Evolutionary conservation across 768 basidiomycete species (phyloP).

Genomic region (Rhizopogon rudus): DNA sequence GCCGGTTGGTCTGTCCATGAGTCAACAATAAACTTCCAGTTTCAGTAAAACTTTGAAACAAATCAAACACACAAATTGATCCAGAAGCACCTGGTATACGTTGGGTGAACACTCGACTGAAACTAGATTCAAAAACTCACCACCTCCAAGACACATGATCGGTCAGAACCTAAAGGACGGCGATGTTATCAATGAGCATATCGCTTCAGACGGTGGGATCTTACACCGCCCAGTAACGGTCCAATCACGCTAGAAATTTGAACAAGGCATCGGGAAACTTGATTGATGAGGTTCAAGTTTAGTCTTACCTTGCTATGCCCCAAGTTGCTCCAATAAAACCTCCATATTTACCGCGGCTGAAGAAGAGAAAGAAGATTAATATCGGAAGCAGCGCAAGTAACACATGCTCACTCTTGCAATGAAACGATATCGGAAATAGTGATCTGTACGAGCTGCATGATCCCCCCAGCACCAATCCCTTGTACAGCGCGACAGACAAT

Average conservation of each 20-base stretch:
- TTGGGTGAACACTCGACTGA: not conserved
- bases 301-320: slow-evolving; percentile 32
- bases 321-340: slow-evolving; percentile 35
- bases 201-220: not conserved
- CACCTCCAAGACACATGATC: slow-evolving; percentile 36
- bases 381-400: not conserved
- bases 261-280: not conserved
- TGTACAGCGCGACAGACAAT: slow-evolving; percentile 36
- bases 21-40: not conserved
- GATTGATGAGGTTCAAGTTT: not conserved
- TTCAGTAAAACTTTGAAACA: not conserved
- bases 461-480: slow-evolving; percentile 39
- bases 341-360: slow-evolving; percentile 34
- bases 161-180: slow-evolving; percentile 22
- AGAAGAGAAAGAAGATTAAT: not conserved
- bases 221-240: slow-evolving; percentile 36
- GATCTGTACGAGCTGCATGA: slow-evolving; percentile 32
- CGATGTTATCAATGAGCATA: not conserved
- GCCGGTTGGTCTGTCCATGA: slow-evolving; percentile 28
- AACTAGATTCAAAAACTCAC: slow-evolving; percentile 15
- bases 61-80: slow-evolving; percentile 27
- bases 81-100: slow-evolving; percentile 28
- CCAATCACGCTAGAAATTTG: slow-evolving; percentile 30
- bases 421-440: slow-evolving; percentile 36
- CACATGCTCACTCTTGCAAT: slow-evolving; percentile 23